A percentile compares a stretch with the other conserved stretches of the same genome.
Conservation (phyloP, 495 filamentous ascomycete genomes). For the Parathielavia appendiculata region DNA sequence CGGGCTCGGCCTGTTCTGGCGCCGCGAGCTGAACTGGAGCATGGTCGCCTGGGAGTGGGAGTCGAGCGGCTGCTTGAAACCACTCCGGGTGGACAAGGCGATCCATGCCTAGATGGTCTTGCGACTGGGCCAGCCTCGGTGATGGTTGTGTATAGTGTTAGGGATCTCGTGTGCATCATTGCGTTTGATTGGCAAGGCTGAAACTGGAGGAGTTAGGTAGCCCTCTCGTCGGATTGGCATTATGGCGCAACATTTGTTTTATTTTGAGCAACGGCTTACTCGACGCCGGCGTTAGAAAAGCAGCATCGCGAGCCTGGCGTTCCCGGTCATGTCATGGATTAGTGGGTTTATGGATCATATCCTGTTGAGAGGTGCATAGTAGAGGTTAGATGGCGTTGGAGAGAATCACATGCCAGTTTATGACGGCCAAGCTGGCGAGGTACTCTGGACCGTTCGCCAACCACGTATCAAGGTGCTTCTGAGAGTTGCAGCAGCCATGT, state of each 20-base stretch:
- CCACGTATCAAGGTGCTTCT: too few relatives aligned
- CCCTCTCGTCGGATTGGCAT: conserved; percentile 38
- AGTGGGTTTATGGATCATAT: neutral
- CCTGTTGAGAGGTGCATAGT: neutral
- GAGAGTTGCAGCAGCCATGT: too few relatives aligned
- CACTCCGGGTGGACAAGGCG: conserved; percentile 33
- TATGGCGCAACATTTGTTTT: conserved; percentile 21
- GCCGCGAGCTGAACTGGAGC: conserved; percentile 91
- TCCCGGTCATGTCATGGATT: conserved; percentile 1
- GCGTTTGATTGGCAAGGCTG: conserved; percentile 33
- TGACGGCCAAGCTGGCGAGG: neutral
- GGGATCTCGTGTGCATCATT: conserved; percentile 10
- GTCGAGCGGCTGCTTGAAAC: conserved; percentile 32
- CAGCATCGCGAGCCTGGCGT: conserved; percentile 12
- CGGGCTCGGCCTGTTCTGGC: conserved; percentile 85
- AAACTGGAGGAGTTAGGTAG: conserved; percentile 47
- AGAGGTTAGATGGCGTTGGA: conserved; percentile 13
- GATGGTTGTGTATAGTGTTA: conserved; percentile 3
- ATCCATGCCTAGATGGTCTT: conserved; percentile 34
- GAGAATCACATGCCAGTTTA: neutral
- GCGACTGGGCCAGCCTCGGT: neutral
- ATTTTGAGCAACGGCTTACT: conserved; percentile 20
- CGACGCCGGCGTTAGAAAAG: conserved; percentile 25
- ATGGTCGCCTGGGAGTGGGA: conserved; percentile 79
- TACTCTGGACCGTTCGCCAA: too few relatives aligned